Percentiles rank a stretch among this genome's conserved stretches.
These are phyloP conservation scores for Irpex sp. DNA, from an alignment of 1,284 basidiomycete species.

Conservation along the genomic window DNA sequence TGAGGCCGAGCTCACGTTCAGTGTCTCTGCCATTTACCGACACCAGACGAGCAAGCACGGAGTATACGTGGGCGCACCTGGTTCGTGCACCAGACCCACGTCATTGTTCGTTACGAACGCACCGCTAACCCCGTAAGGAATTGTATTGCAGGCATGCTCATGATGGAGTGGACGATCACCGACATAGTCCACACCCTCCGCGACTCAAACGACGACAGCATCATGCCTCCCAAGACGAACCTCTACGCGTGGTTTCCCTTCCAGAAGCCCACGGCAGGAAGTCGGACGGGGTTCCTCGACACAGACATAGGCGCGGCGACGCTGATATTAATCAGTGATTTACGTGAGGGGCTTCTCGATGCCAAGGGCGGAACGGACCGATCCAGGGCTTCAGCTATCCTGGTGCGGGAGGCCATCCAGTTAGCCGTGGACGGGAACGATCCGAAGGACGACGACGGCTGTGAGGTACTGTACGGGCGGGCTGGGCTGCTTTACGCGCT, in stretches of 20 bases:
- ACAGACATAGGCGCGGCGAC: constrained; percentile 30
- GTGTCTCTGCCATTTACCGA: constrained; percentile 20
- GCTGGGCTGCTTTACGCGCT: constrained; percentile 52
- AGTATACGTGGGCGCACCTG: constrained; percentile 25
- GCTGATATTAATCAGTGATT: constrained; percentile 24
- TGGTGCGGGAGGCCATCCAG: constrained; percentile 18
- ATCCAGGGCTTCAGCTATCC: constrained; percentile 11
- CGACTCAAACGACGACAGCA: background rate
- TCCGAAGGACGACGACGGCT: constrained; percentile 34
- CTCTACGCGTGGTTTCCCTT: constrained; percentile 6
- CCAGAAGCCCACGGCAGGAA: constrained; percentile 10
- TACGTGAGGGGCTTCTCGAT: constrained; percentile 18
- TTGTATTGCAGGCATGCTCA: constrained; percentile 19
- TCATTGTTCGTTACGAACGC: background rate
- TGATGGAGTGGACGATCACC: constrained; percentile 26
- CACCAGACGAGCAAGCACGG: constrained; percentile 19
- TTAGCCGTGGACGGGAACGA: constrained; percentile 17
- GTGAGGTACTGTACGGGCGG: constrained; percentile 55
- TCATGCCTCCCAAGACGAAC: constrained; percentile 3
- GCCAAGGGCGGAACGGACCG: constrained; percentile 8
- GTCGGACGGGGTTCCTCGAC: constrained; percentile 28
- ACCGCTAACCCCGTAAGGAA: background rate
- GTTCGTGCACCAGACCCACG: constrained; percentile 9
- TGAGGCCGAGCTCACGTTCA: constrained; percentile 17
- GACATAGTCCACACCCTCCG: constrained; percentile 15